These are phyloP conservation scores for Leptodontidium sp. DNA, from an alignment of 2,329 filamentous ascomycete species.

Conservation along the genomic window DNA sequence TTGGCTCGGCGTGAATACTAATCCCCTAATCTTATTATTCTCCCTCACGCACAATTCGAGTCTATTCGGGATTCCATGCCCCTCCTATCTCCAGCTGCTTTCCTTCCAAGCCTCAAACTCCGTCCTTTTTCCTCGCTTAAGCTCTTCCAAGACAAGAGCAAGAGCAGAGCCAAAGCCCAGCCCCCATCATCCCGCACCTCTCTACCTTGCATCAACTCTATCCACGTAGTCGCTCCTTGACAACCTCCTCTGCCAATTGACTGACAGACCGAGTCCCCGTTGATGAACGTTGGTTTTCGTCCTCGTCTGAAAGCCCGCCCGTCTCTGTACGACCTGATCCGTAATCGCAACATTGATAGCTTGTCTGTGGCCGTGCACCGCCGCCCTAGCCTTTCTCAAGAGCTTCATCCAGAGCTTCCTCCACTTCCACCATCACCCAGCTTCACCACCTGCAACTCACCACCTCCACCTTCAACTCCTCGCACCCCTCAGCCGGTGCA, in stretches of 20 bases:
- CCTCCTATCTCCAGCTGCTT: not conserved
- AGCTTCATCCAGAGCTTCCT: constrained; percentile 54
- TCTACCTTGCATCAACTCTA: constrained; percentile 6
- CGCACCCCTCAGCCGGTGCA: constrained; percentile 30
- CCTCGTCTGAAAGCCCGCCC: constrained; percentile 66
- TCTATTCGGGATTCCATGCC: not conserved
- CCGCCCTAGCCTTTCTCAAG: constrained; percentile 45
- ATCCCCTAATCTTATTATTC: not conserved
- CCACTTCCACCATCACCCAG: constrained; percentile 40
- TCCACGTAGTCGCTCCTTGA: constrained; percentile 20
- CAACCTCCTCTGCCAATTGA: constrained; percentile 25
- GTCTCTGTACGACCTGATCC: constrained; percentile 69
- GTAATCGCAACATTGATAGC: constrained; percentile 56
- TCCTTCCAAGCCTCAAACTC: not conserved
- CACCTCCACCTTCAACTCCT: constrained; percentile 43
- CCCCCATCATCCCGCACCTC: constrained; percentile 19
- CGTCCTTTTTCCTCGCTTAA: constrained; percentile 32
- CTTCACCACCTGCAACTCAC: constrained; percentile 30
- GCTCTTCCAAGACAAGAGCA: constrained; percentile 26
- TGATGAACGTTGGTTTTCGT: constrained; percentile 49
- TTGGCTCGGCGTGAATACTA: not conserved
- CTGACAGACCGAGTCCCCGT: constrained; percentile 3
- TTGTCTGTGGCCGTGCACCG: constrained; percentile 42
- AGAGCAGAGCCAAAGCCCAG: constrained; percentile 2
- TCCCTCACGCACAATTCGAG: not conserved